phyloP scores from a whole-genome alignment of 164 flowering plant species.

The Sedum album region DNA sequence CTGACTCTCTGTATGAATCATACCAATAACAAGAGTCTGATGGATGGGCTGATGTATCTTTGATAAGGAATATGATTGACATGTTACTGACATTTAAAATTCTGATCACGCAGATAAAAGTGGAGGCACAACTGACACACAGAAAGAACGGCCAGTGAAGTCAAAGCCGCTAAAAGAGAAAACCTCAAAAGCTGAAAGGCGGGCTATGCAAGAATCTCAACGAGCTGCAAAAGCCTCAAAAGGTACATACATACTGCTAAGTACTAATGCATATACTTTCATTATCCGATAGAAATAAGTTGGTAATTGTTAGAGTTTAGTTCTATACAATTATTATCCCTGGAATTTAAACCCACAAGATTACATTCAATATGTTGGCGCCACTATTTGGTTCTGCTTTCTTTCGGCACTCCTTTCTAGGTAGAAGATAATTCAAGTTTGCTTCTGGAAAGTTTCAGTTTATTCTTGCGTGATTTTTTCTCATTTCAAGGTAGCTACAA shows the following conservation, averaged over 20 bases:
- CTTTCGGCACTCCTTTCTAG: too few species aligned
- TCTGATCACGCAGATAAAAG: conserved; percentile 27
- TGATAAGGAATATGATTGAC: background rate
- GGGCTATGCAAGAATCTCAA: conserved; percentile 88
- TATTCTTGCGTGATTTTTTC: too few species aligned
- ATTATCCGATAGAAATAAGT: background rate
- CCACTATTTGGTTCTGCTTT: too few species aligned
- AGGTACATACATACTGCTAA: too few species aligned
- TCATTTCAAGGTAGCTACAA: too few species aligned
- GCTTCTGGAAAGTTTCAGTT: too few species aligned
- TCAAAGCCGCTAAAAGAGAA: conserved; percentile 66
- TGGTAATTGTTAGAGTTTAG: too few species aligned
- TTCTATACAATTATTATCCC: background rate
- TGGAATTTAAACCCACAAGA: background rate
- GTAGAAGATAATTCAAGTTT: too few species aligned
- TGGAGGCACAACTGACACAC: conserved; percentile 32
- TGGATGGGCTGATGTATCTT: conserved; percentile 1
- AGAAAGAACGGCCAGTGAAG: conserved; percentile 27
- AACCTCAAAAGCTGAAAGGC: conserved; percentile 82
- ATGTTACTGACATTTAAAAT: background rate
- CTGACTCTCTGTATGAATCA: too few species aligned
- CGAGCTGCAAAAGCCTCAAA: conserved; percentile 86
- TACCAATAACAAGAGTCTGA: too few species aligned
- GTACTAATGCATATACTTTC: background rate
- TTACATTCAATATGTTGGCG: too few species aligned